Conservation (phyloP, 225 moss, liverwort and hornwort genomes). For the Polytrichum commune region DNA sequence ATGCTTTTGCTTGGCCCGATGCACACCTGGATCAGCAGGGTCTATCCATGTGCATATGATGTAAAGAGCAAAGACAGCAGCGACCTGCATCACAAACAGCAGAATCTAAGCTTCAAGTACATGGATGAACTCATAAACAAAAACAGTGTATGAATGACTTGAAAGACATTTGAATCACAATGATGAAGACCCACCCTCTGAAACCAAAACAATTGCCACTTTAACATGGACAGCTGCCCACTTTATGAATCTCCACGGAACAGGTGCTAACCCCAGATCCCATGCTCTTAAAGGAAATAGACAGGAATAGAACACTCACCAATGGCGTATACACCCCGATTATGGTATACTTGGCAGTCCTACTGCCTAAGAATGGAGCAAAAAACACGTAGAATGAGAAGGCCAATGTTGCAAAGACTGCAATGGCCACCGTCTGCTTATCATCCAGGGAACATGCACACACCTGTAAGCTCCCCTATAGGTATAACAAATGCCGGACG, state of each 20-base stretch:
- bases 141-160: neutral
- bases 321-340: slow-evolving; percentile 71
- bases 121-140: neutral
- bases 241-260: too few relatives aligned
- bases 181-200: too few relatives aligned
- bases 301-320: slow-evolving; percentile 25
- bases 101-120: neutral
- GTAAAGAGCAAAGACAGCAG: slow-evolving; percentile 69
- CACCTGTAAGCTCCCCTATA: neutral
- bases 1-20: slow-evolving; percentile 32
- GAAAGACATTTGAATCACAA: neutral
- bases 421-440: slow-evolving; percentile 83
- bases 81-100: slow-evolving; percentile 45
- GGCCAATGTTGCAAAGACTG: slow-evolving; percentile 81
- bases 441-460: neutral
- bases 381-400: slow-evolving; percentile 93
- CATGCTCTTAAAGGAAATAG: too few relatives aligned
- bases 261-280: too few relatives aligned
- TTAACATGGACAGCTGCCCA: too few relatives aligned
- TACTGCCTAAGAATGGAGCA: slow-evolving; percentile 78
- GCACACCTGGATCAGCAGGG: slow-evolving; percentile 80
- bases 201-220: too few relatives aligned
- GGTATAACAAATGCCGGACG: neutral
- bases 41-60: slow-evolving; percentile 82
- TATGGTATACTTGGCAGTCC: slow-evolving; percentile 52